Evolutionary conservation across 2,329 filamentous ascomycete genomes (phyloP), one percentile per base, ranked within the genome.

Genomic region (Metarhizium robertsii): DNA sequence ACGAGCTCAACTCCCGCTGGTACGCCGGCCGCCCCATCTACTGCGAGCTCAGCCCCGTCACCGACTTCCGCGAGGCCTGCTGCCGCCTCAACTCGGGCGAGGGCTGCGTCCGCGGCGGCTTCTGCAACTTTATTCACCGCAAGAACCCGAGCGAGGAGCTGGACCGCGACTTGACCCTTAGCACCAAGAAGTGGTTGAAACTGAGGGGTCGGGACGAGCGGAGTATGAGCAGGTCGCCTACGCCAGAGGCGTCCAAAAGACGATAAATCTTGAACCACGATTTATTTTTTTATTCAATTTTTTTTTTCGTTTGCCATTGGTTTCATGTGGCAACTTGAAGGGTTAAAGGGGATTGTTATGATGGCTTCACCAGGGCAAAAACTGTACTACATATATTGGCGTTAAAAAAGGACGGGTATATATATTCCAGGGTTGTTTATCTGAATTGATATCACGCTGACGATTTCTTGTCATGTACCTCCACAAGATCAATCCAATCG

Each of bases 51-150:
- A 92, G 86, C 53, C 94, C 94, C 64, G 94, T 99, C 55, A 99
- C 94, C 61, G 94, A 99, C 75, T 99, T 99, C 73, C 83, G 94
- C 69, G 94, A 99, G 77, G 94, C 94, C 18, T 99, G 94, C 72
- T 99, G 94, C 74, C 83, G 94, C 54, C 79, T 97, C 30, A 99
- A 99, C 68, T 88, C 83, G 43, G 94, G 94, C 59, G 94, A 97
- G 73, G 94, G 94, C 48, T 99, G 94, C 73, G 91, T 96, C 47
- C 82, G 94, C 61, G 94, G 92, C 60, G 94, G 94, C 36, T 97
- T 97, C 78, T 99, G 94, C 80, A 99, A 99, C 73, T 99, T 99
- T 72, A 99, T 99, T 62, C 94, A 99, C 71, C 84, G 94, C 67
- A 99, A 99, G 79, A 94, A 97, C 69, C 94, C 94, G 4, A 84